Evolutionary conservation across 495 filamentous ascomycete species (phyloP).

Genomic region (Penicillium egyptiacum): DNA sequence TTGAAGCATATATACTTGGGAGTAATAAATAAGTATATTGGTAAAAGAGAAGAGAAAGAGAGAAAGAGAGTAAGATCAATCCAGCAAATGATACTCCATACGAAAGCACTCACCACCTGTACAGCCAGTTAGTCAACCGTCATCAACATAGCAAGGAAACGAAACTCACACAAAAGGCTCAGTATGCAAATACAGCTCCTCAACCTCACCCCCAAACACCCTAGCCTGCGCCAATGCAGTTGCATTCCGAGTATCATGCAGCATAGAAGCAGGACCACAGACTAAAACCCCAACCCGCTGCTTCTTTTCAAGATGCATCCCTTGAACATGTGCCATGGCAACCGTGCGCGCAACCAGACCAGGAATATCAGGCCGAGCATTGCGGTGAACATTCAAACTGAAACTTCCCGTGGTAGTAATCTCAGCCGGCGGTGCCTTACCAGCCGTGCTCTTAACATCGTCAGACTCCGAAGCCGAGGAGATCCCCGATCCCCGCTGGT

Average conservation of each 20-base stretch:
- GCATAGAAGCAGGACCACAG: constrained; percentile 52
- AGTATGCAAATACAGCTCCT: constrained; percentile 53
- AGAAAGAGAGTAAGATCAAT: background rate
- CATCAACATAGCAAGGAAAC: background rate
- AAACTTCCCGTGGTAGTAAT: constrained; percentile 24
- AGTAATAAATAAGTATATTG: background rate
- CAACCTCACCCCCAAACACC: constrained; percentile 38
- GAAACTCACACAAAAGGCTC: constrained; percentile 52
- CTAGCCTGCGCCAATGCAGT: constrained; percentile 46
- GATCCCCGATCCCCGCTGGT: constrained; percentile 7
- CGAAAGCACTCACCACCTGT: constrained; percentile 7
- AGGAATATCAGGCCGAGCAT: constrained; percentile 41
- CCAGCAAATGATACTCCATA: background rate
- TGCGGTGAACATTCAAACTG: constrained; percentile 24
- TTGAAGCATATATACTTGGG: background rate
- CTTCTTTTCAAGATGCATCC: constrained; percentile 17
- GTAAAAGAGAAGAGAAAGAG: background rate
- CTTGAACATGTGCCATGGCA: constrained; percentile 16
- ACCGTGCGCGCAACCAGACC: constrained; percentile 32
- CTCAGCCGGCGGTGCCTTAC: constrained; percentile 14
- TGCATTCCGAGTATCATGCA: constrained; percentile 50
- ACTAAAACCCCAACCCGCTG: constrained; percentile 45
- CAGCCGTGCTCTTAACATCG: constrained; percentile 3
- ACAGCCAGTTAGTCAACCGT: constrained; percentile 1
- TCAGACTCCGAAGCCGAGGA: constrained; percentile 16